Percentiles rank a stretch among this genome's conserved stretches.
These are phyloP conservation scores for Pezicula neosporulosa DNA, from an alignment of 2,329 filamentous ascomycete species.

Conservation along the genomic window DNA sequence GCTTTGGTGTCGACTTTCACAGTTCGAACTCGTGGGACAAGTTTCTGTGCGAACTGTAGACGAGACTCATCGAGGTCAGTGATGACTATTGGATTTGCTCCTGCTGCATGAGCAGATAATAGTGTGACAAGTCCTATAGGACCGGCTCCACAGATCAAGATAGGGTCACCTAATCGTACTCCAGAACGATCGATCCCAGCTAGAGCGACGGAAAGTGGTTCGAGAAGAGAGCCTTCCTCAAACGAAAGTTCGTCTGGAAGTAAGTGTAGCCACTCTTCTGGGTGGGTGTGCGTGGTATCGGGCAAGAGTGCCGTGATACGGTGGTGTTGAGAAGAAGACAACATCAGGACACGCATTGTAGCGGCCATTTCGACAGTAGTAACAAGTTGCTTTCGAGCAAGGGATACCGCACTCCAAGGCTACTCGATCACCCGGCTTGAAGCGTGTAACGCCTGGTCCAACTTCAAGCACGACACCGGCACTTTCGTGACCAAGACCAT, in stretches of 20 bases:
- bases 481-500: slow-evolving; percentile 85
- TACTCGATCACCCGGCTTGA: slow-evolving; percentile 74
- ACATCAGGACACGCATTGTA: slow-evolving; percentile 94
- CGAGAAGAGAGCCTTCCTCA: slow-evolving; percentile 86
- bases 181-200: slow-evolving; percentile 83
- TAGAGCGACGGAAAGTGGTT: slow-evolving; percentile 85
- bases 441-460: slow-evolving; percentile 73
- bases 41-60: slow-evolving; percentile 77
- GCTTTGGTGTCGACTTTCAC: slow-evolving; percentile 68
- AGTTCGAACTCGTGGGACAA: slow-evolving; percentile 76
- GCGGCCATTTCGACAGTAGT: slow-evolving; percentile 84
- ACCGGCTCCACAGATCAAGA: slow-evolving; percentile 87
- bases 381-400: slow-evolving; percentile 70
- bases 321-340: slow-evolving; percentile 85
- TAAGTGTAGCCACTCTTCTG: slow-evolving; percentile 92
- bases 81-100: slow-evolving; percentile 86
- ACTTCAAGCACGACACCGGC: slow-evolving; percentile 75
- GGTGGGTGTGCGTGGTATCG: slow-evolving; percentile 92
- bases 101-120: slow-evolving; percentile 79
- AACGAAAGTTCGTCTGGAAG: slow-evolving; percentile 81
- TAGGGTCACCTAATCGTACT: slow-evolving; percentile 78
- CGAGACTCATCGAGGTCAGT: slow-evolving; percentile 91
- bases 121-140: slow-evolving; percentile 91
- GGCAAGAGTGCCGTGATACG: slow-evolving; percentile 79
- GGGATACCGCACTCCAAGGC: slow-evolving; percentile 93